Evolutionary conservation across 1,284 basidiomycete genomes (phyloP).

Genomic region (Peniophora sp.): DNA sequence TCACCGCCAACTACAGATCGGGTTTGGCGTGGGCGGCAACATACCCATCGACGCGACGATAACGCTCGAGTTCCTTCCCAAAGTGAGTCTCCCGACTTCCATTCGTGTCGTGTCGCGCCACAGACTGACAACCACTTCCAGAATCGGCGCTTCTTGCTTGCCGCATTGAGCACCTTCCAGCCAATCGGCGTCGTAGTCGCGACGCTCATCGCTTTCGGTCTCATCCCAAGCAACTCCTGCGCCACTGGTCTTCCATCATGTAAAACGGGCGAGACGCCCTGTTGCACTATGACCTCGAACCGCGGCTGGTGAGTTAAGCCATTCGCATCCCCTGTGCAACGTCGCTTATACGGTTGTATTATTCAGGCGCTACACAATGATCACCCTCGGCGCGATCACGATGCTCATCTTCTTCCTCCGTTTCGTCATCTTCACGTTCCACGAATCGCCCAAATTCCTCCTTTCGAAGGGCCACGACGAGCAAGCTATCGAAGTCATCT

Average conservation of each 20-base stretch:
- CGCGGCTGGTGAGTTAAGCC: no score
- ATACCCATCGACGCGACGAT: constrained; percentile 12
- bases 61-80: constrained; percentile 9
- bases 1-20: no score
- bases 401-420: no score
- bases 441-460: no score
- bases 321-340: no score
- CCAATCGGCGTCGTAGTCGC: constrained; percentile 9
- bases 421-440: no score
- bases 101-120: background rate
- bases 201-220: constrained; percentile 10
- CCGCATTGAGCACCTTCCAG: constrained; percentile 9
- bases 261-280: background rate
- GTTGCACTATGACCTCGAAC: no score
- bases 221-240: constrained; percentile 8
- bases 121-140: background rate
- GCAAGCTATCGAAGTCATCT: no score
- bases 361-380: no score
- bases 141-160: constrained; percentile 9
- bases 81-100: background rate
- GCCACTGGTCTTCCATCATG: constrained; percentile 4
- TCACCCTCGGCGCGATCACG: no score
- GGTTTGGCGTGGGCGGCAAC: constrained; percentile 12
- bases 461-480: no score
- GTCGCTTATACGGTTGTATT: no score